Percentiles rank a stretch among this genome's conserved stretches.
phyloP scores from a whole-genome alignment of 1,284 basidiomycete species.

The Ganoderma multipileum region DNA sequence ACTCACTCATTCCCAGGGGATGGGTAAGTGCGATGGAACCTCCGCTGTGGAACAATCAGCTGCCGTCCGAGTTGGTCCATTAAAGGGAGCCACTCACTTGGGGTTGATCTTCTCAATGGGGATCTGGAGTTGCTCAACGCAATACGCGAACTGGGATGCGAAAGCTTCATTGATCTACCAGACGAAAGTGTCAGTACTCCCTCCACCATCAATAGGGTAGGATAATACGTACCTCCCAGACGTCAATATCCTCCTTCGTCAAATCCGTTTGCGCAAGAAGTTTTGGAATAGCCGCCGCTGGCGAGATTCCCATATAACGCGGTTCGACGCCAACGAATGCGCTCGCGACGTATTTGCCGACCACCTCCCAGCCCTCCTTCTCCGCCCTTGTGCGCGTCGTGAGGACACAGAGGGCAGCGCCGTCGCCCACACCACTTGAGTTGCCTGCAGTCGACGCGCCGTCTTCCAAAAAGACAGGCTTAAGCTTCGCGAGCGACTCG shows the following conservation, averaged over 20 bases:
- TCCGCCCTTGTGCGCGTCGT: slow-evolving; percentile 86
- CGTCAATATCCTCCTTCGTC: slow-evolving; percentile 83
- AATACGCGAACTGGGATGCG: slow-evolving; percentile 81
- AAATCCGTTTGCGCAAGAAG: slow-evolving; percentile 78
- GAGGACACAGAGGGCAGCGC: slow-evolving; percentile 90
- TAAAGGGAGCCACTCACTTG: slow-evolving; percentile 55
- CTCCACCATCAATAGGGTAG: background rate
- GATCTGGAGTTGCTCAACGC: slow-evolving; percentile 81
- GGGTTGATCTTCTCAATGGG: slow-evolving; percentile 89
- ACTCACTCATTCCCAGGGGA: slow-evolving; percentile 83
- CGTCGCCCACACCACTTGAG: slow-evolving; percentile 94
- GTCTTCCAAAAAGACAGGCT: slow-evolving; percentile 83
- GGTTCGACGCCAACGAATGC: slow-evolving; percentile 88
- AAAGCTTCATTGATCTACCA: slow-evolving; percentile 84
- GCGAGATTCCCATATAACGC: slow-evolving; percentile 87
- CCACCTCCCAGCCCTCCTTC: slow-evolving; percentile 84
- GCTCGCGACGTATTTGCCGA: slow-evolving; percentile 89
- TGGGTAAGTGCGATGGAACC: slow-evolving; percentile 89
- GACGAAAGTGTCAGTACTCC: background rate
- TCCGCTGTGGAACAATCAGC: slow-evolving; percentile 50
- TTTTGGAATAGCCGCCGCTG: slow-evolving; percentile 86
- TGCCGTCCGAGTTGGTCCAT: too few relatives aligned
- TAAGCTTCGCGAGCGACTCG: slow-evolving; percentile 71
- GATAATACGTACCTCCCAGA: slow-evolving; percentile 74
- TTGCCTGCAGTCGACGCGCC: slow-evolving; percentile 89